These are phyloP conservation scores for Microdochium trichocladiopsis DNA, from an alignment of 2,329 filamentous ascomycete species.

Conservation along the genomic window DNA sequence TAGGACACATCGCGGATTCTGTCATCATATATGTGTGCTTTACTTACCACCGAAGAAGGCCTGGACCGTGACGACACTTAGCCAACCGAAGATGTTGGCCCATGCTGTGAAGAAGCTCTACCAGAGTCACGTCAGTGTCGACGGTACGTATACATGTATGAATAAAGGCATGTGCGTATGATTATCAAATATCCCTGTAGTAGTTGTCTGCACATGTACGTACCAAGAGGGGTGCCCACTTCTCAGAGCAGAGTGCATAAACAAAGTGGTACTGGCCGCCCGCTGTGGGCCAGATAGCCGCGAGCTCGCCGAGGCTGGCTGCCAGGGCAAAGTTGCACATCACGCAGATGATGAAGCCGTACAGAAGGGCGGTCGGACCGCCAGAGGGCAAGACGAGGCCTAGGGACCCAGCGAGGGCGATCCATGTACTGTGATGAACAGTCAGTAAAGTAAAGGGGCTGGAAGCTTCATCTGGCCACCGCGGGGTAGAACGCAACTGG, in stretches of 20 bases:
- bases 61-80: slow-evolving; percentile 33
- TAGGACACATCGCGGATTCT: not conserved
- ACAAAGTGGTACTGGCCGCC: slow-evolving; percentile 39
- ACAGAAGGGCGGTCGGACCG: slow-evolving; percentile 32
- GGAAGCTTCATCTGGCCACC: not conserved
- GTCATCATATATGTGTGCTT: accelerated
- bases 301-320: slow-evolving; percentile 33
- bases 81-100: slow-evolving; percentile 38
- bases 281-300: slow-evolving; percentile 36
- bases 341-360: slow-evolving; percentile 38
- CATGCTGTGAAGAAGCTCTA: slow-evolving; percentile 36
- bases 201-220: too few relatives aligned
- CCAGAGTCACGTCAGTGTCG: not conserved
- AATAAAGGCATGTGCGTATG: too few relatives aligned
- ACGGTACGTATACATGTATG: not conserved
- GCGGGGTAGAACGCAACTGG: not conserved
- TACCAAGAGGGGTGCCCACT: slow-evolving; percentile 29
- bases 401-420: slow-evolving; percentile 32
- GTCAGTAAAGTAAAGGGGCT: too few relatives aligned
- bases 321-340: slow-evolving; percentile 34
- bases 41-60: slow-evolving; percentile 32
- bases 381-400: slow-evolving; percentile 33
- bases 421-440: slow-evolving; percentile 22
- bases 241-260: slow-evolving; percentile 28
- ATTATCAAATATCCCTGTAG: too few relatives aligned